Conservation (phyloP, 202 grass and related monocot species). For the Panicum hallii region DNA sequence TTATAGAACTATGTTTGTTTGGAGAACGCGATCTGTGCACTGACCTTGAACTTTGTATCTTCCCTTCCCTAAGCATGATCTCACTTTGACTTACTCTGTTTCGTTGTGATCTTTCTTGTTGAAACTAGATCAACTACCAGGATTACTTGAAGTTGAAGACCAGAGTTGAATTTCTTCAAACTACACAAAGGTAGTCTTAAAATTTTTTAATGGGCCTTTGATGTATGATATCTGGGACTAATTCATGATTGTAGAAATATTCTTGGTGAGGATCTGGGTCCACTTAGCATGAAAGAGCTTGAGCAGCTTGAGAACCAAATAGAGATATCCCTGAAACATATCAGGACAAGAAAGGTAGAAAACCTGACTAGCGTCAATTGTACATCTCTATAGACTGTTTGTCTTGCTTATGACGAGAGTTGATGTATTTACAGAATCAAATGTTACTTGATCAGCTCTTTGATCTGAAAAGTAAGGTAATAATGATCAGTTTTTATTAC, state of each 20-base stretch:
- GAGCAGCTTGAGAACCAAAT: slow-evolving; percentile 86
- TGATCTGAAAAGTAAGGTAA: slow-evolving; percentile 93
- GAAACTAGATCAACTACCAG: slow-evolving; percentile 74
- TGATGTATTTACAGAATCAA: slow-evolving; percentile 57
- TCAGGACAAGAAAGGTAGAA: slow-evolving; percentile 76
- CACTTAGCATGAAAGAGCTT: slow-evolving; percentile 77
- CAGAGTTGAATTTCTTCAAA: slow-evolving; percentile 82
- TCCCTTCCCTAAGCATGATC: not conserved
- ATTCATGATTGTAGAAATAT: slow-evolving; percentile 65
- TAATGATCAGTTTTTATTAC: slow-evolving; percentile 14
- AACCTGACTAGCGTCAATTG: not conserved
- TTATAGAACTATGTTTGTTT: not conserved
- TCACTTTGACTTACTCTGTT: slow-evolving; percentile 14
- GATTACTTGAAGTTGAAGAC: slow-evolving; percentile 86
- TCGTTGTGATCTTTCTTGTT: not conserved
- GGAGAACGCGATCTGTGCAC: not conserved
- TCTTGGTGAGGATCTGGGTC: slow-evolving; percentile 80
- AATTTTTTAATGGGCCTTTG: not conserved
- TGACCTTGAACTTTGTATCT: not conserved
- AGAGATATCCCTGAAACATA: slow-evolving; percentile 70
- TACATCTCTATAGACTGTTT: not conserved
- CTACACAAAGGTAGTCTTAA: slow-evolving; percentile 69
- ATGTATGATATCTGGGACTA: slow-evolving; percentile 7
- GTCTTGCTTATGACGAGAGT: not conserved
- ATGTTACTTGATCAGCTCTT: slow-evolving; percentile 67